phyloP scores from a whole-genome alignment of 2,329 filamentous ascomycete species.

The Ilyonectria destructans region DNA sequence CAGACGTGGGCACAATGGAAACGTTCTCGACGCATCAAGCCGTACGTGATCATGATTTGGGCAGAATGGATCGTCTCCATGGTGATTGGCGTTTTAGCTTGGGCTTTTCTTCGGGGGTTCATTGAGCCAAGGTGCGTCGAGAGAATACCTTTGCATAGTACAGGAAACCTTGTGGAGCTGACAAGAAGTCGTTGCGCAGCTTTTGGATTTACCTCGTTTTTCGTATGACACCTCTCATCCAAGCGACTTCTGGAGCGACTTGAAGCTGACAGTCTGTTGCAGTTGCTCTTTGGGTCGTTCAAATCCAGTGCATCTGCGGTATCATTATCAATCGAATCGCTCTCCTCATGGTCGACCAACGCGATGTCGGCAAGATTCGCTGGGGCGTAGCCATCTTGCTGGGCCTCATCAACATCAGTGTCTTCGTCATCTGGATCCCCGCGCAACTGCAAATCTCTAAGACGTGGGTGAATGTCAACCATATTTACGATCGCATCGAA shows the following conservation, averaged over 20 bases:
- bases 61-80: conserved; percentile 41
- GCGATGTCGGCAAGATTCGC: conserved; percentile 28
- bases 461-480: conserved; percentile 35
- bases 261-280: conserved; percentile 16
- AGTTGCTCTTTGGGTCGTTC: conserved; percentile 39
- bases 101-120: conserved; percentile 40
- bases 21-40: conserved; percentile 14
- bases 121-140: conserved; percentile 37
- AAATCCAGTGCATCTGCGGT: conserved; percentile 27
- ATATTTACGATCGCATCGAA: conserved; percentile 37
- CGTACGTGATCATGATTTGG: conserved; percentile 45
- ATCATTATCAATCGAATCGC: conserved; percentile 37
- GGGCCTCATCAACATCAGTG: conserved; percentile 41
- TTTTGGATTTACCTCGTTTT: conserved; percentile 43
- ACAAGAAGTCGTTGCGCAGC: conserved; percentile 21
- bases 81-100: conserved; percentile 40
- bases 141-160: neutral
- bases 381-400: conserved; percentile 32
- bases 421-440: conserved; percentile 41
- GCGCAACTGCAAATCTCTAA: conserved; percentile 38
- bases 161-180: neutral
- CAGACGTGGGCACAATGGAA: conserved; percentile 42
- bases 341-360: conserved; percentile 39
- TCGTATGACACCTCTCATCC: conserved; percentile 20
- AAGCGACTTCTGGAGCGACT: too few relatives aligned